These are phyloP conservation scores for Sherardia arvensis DNA, from an alignment of 257 asterid species.

Conservation along the genomic window DNA sequence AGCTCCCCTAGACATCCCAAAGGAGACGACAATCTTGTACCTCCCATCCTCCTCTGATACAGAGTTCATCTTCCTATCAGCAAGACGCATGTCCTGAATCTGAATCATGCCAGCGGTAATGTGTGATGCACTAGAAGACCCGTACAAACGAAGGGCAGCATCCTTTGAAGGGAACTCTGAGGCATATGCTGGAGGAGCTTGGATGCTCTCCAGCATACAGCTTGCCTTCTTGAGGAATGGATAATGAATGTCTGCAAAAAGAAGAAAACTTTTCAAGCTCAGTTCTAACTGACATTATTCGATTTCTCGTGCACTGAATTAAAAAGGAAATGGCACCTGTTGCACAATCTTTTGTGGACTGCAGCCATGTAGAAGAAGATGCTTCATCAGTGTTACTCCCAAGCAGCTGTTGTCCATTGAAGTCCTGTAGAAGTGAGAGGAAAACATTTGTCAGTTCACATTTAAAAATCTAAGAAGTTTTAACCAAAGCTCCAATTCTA, in stretches of 20 bases:
- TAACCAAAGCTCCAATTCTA: neutral
- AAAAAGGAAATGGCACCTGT: slow-evolving; percentile 29
- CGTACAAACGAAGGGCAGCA: slow-evolving; percentile 33
- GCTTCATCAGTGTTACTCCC: slow-evolving; percentile 21
- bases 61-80: slow-evolving; percentile 19
- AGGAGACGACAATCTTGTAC: slow-evolving; percentile 50
- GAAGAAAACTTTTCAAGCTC: neutral
- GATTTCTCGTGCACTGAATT: neutral
- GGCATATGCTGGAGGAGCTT: slow-evolving; percentile 89
- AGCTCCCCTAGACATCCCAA: slow-evolving; percentile 43
- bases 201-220: slow-evolving; percentile 67
- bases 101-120: slow-evolving; percentile 78
- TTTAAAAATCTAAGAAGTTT: neutral
- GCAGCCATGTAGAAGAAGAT: slow-evolving; percentile 34
- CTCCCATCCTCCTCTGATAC: slow-evolving; percentile 38
- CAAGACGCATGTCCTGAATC: slow-evolving; percentile 20
- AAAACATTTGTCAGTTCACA: neutral
- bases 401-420: slow-evolving; percentile 20
- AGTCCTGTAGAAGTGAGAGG: slow-evolving; percentile 29
- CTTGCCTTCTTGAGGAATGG: slow-evolving; percentile 60
- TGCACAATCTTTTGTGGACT: slow-evolving; percentile 24
- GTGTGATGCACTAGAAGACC: slow-evolving; percentile 50
- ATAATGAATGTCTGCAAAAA: slow-evolving; percentile 40
- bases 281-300: neutral
- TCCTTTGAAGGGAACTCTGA: slow-evolving; percentile 71